phyloP scores from a whole-genome alignment of 2,329 filamentous ascomycete genomes.

The Diaporthe aspalathi region DNA sequence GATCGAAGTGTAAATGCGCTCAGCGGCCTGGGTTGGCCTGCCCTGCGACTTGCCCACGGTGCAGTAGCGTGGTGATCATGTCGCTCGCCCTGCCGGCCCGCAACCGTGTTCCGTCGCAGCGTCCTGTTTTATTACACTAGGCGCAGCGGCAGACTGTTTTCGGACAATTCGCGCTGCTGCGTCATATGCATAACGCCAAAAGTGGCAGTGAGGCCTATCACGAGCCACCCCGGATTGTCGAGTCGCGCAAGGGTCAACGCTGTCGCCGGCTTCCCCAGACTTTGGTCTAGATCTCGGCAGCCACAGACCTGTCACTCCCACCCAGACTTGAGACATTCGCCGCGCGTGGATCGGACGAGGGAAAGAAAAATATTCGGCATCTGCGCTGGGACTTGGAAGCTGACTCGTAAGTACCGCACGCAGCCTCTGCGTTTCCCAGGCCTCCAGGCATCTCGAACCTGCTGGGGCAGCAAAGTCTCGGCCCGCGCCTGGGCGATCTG shows the following conservation, averaged over 20 bases:
- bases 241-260: slow-evolving; percentile 14
- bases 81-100: slow-evolving; percentile 29
- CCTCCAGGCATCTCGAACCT: background rate
- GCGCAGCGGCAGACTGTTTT: slow-evolving; percentile 26
- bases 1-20: slow-evolving; percentile 14
- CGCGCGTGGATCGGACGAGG: slow-evolving; percentile 17
- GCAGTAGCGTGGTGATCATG: slow-evolving; percentile 26
- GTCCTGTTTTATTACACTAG: background rate
- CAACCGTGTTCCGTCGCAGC: slow-evolving; percentile 19
- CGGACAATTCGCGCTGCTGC: slow-evolving; percentile 11
- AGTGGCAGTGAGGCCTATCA: slow-evolving; percentile 27
- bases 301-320: slow-evolving; percentile 10
- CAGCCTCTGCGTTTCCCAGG: background rate
- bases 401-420: background rate
- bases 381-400: background rate
- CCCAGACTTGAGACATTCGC: slow-evolving; percentile 20
- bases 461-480: background rate
- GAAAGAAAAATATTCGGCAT: background rate
- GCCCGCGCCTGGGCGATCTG: slow-evolving; percentile 21
- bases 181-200: slow-evolving; percentile 32
- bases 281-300: slow-evolving; percentile 21
- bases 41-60: slow-evolving; percentile 3
- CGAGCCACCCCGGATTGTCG: slow-evolving; percentile 27
- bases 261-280: slow-evolving; percentile 15
- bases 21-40: slow-evolving; percentile 9